These are phyloP conservation scores for Rhododendron henanense DNA, from an alignment of 148 eudicot genomes.

Conservation along the genomic window DNA sequence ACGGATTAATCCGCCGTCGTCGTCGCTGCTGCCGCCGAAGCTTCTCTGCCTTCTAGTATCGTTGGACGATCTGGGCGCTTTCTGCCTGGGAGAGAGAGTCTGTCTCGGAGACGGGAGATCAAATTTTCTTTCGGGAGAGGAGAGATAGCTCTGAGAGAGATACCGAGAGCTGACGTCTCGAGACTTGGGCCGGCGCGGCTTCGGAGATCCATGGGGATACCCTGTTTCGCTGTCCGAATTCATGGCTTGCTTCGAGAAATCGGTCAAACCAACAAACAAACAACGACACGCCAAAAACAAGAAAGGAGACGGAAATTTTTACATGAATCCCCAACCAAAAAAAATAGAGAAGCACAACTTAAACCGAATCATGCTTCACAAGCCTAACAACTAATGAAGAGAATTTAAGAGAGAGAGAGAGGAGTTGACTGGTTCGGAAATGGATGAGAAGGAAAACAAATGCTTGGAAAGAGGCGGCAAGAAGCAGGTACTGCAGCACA, in stretches of 20 bases:
- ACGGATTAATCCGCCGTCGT: constrained; percentile 21
- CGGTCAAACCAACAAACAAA: constrained; percentile 9
- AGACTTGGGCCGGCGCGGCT: constrained; percentile 28
- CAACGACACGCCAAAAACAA: not conserved
- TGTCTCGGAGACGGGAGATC: constrained; percentile 13
- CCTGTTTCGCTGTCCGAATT: constrained; percentile 7
- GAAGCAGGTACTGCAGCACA: not conserved
- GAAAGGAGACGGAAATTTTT: not conserved
- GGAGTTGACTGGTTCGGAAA: not conserved
- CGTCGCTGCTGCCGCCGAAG: not conserved
- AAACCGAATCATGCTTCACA: not conserved
- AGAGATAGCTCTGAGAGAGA: constrained; percentile 14
- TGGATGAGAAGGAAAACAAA: constrained; percentile 24
- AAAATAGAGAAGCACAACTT: not conserved
- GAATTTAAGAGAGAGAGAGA: not conserved
- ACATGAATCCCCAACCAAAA: not conserved
- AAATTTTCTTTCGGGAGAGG: not conserved
- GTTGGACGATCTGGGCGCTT: constrained; percentile 11
- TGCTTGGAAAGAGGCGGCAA: constrained; percentile 35
- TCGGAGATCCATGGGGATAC: constrained; percentile 11
- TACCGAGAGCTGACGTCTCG: constrained; percentile 43
- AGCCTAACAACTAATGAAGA: not conserved
- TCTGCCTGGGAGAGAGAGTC: constrained; percentile 18
- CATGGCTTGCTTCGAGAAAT: constrained; percentile 13
- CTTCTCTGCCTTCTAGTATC: constrained; percentile 22